Evolutionary conservation across 352 stramenopile species (phyloP).

Genomic region (Lagenidium giganteum): DNA sequence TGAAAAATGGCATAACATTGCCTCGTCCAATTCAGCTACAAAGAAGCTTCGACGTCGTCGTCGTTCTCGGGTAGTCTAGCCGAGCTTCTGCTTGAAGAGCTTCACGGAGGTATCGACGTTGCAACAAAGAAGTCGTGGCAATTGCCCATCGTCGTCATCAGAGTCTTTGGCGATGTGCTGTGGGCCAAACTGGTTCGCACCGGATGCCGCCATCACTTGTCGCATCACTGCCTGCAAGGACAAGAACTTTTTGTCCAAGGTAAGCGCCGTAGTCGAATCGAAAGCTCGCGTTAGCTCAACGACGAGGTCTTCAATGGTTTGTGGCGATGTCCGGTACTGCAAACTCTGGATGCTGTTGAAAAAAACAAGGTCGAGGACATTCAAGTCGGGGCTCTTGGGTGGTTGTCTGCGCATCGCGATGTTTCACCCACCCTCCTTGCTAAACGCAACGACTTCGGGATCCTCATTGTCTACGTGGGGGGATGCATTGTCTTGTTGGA

Average conservation of each 20-base stretch:
- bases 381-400: conserved; percentile 13
- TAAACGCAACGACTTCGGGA: background rate
- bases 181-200: too few relatives aligned
- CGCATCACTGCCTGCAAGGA: conserved; percentile 4
- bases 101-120: too few relatives aligned
- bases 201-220: conserved; percentile 1
- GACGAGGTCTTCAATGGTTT: conserved; percentile 8
- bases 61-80: too few relatives aligned
- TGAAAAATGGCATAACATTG: too few relatives aligned
- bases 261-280: background rate
- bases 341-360: conserved; percentile 17
- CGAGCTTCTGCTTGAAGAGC: too few relatives aligned
- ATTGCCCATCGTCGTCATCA: too few relatives aligned
- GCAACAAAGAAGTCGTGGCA: too few relatives aligned
- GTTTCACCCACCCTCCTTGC: background rate
- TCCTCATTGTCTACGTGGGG: conserved; percentile 1
- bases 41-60: too few relatives aligned
- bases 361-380: conserved; percentile 16
- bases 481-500: conserved; percentile 4
- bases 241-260: conserved; percentile 7
- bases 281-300: background rate
- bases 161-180: too few relatives aligned
- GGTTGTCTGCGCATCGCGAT: conserved; percentile 5
- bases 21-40: too few relatives aligned
- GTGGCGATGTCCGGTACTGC: conserved; percentile 1